Conservation (phyloP, 2,329 filamentous ascomycete genomes). For the Sporothrix brasiliensis region DNA sequence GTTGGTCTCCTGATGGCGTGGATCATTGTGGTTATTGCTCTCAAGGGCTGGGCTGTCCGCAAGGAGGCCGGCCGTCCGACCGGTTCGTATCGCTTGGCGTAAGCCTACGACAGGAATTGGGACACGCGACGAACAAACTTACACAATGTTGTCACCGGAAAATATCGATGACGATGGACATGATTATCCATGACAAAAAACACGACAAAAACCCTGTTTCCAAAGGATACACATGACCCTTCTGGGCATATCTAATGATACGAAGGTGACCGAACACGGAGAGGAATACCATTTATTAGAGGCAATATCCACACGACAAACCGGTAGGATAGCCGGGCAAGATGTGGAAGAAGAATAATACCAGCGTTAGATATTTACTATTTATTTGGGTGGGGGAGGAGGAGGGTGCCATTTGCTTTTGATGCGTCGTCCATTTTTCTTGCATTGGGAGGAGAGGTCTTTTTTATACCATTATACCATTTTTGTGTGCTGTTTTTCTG, state of each 20-base stretch:
- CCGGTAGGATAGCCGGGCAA: not conserved
- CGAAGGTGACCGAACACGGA: not conserved
- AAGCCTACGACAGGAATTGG: not conserved
- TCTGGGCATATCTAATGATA: conserved; percentile 3
- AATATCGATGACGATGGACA: not conserved
- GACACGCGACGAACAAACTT: not conserved
- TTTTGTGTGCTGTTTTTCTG: conserved; percentile 17
- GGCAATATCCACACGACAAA: conserved; percentile 2
- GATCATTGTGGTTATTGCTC: conserved; percentile 72
- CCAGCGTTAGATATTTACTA: not conserved
- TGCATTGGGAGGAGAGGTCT: conserved; percentile 28
- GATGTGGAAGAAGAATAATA: not conserved
- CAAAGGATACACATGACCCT: not conserved
- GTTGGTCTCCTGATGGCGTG: conserved; percentile 85
- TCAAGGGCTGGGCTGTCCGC: conserved; percentile 82
- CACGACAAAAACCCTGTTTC: not conserved
- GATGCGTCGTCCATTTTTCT: not conserved
- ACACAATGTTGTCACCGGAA: not conserved
- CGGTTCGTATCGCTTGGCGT: conserved; percentile 35
- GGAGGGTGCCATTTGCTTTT: not conserved
- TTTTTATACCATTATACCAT: conserved; percentile 25
- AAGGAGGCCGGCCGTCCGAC: conserved; percentile 45
- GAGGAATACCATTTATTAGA: not conserved
- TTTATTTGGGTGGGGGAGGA: not conserved
- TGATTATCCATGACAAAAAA: not conserved